A percentile compares a stretch with the other conserved stretches of the same genome.
phyloP scores from a whole-genome alignment of 306 rosid genomes.

The Leucaena leucocephala region DNA sequence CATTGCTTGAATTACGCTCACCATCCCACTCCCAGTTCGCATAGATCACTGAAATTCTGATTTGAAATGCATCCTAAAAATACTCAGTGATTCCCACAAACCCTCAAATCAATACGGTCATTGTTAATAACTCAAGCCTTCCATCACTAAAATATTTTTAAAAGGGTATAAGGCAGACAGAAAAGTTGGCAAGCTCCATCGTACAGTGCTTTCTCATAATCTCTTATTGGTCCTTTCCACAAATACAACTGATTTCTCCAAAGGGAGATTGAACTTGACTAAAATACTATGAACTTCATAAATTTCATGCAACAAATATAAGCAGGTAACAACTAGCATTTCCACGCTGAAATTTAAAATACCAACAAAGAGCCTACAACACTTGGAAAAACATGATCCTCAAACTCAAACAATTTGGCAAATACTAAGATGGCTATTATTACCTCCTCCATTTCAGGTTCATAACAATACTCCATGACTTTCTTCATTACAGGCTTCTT shows the following conservation, averaged over 20 bases:
- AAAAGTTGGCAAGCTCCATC: slow-evolving; percentile 15
- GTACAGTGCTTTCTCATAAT: neutral
- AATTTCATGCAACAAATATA: slow-evolving; percentile 1
- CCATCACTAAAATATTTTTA: neutral
- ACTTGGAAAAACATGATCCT: neutral
- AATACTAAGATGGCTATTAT: neutral
- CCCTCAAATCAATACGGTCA: slow-evolving; percentile 6
- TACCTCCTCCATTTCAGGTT: slow-evolving; percentile 99
- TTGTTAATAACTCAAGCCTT: neutral
- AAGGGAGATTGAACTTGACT: neutral
- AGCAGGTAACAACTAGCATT: slow-evolving; percentile 23
- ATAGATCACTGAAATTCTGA: slow-evolving; percentile 10
- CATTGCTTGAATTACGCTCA: slow-evolving; percentile 8
- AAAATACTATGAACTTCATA: slow-evolving; percentile 7
- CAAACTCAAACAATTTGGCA: neutral
- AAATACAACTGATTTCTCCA: slow-evolving; percentile 7
- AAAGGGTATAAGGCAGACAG: slow-evolving; percentile 14
- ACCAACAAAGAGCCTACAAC: slow-evolving; percentile 29
- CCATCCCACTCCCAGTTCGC: slow-evolving; percentile 28
- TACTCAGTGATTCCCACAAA: neutral
- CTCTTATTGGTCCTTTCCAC: neutral
- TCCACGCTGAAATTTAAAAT: slow-evolving; percentile 18
- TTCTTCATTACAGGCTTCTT: slow-evolving; percentile 75
- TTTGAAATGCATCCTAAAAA: slow-evolving; percentile 17
- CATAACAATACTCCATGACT: slow-evolving; percentile 97